These are phyloP conservation scores for Leersia perrieri DNA, from an alignment of 176 grass and related monocot genomes.

Conservation along the genomic window DNA sequence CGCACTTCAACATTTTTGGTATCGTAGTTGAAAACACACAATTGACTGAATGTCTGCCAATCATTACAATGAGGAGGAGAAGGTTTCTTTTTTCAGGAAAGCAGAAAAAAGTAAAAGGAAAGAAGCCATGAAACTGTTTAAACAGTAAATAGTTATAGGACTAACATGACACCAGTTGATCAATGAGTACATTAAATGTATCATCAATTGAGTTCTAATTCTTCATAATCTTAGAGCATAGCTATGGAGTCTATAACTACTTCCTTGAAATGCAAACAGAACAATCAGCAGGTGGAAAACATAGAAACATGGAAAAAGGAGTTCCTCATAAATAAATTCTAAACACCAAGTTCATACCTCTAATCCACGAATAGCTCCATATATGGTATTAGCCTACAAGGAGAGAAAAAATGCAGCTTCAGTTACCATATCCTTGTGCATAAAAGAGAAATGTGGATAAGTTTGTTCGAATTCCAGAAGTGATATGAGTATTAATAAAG, in stretches of 20 bases:
- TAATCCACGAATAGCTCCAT: conserved; percentile 82
- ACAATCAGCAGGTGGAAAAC: background rate
- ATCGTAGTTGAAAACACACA: conserved; percentile 84
- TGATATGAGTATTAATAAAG: too few species aligned
- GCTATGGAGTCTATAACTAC: background rate
- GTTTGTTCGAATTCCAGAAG: too few species aligned
- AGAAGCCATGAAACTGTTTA: background rate
- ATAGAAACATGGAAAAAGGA: background rate
- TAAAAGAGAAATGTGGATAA: background rate
- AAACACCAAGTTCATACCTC: conserved; percentile 54
- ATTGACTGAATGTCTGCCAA: conserved; percentile 88
- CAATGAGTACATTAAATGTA: background rate
- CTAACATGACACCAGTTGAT: background rate
- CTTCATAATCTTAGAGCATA: background rate
- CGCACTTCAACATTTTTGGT: conserved; percentile 82
- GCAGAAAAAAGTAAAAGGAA: background rate
- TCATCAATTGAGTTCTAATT: background rate
- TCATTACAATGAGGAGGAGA: background rate
- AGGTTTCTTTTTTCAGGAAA: background rate
- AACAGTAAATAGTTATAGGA: background rate
- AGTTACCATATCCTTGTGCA: conserved; percentile 4
- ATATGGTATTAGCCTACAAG: conserved; percentile 85
- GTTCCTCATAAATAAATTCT: background rate
- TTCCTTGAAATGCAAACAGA: background rate
- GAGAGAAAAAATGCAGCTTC: background rate